These are phyloP conservation scores for Dorcoceras hygrometricum DNA, from an alignment of 257 asterid genomes.

Conservation along the genomic window DNA sequence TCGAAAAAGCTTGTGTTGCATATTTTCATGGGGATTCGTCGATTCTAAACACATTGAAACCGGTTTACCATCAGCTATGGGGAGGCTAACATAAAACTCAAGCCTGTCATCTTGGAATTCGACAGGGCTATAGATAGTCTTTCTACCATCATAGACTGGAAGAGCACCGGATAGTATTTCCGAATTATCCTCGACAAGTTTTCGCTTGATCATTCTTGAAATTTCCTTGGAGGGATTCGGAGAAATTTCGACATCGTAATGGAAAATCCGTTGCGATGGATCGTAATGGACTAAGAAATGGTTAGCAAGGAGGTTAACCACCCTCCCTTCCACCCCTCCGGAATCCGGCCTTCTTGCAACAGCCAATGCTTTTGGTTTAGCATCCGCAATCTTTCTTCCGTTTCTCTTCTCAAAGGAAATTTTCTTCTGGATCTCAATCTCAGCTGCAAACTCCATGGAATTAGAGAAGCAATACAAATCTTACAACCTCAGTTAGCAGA, in stretches of 20 bases:
- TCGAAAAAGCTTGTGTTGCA: slow-evolving; percentile 50
- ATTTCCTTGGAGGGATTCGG: slow-evolving; percentile 82
- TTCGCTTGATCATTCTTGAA: slow-evolving; percentile 63
- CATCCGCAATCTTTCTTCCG: slow-evolving; percentile 33
- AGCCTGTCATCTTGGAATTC: slow-evolving; percentile 67
- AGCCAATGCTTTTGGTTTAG: slow-evolving; percentile 33
- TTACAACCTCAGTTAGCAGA: slow-evolving; percentile 5
- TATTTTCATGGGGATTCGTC: slow-evolving; percentile 21
- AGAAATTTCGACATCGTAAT: slow-evolving; percentile 81
- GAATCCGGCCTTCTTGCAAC: slow-evolving; percentile 89
- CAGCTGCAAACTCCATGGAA: slow-evolving; percentile 27
- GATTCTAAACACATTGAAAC: slow-evolving; percentile 15
- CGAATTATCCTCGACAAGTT: slow-evolving; percentile 62
- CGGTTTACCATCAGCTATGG: slow-evolving; percentile 37
- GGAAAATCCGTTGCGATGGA: slow-evolving; percentile 61
- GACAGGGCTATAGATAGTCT: slow-evolving; percentile 68
- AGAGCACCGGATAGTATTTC: slow-evolving; percentile 44
- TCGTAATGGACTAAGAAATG: slow-evolving; percentile 79
- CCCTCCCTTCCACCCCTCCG: slow-evolving; percentile 86
- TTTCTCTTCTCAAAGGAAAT: slow-evolving; percentile 28
- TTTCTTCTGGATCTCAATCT: slow-evolving; percentile 25
- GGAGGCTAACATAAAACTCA: slow-evolving; percentile 66
- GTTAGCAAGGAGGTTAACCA: slow-evolving; percentile 69
- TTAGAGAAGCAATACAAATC: slow-evolving; percentile 7
- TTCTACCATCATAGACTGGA: slow-evolving; percentile 85